Conservation (phyloP, 129 eudicot species). For the Tagetes patula region DNA sequence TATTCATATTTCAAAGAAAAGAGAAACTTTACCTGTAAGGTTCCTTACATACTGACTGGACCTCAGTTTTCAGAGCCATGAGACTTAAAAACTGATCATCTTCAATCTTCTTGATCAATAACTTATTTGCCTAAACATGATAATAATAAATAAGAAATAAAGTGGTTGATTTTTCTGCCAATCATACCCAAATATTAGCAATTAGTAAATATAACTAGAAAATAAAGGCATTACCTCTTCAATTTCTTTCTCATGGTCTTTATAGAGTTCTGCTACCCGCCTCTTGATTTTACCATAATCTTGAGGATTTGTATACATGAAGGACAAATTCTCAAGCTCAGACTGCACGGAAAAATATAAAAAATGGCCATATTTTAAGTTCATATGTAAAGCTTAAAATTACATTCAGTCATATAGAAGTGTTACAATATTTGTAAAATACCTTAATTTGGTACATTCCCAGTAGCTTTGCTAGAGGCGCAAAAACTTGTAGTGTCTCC, state of each 20-base stretch:
- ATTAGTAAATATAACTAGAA: background rate
- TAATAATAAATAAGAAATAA: constrained; percentile 15
- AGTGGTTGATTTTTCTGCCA: constrained; percentile 14
- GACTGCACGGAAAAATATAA: constrained; percentile 53
- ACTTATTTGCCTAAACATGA: constrained; percentile 62
- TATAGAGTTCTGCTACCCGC: constrained; percentile 72
- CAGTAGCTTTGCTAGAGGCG: constrained; percentile 87
- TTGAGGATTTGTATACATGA: constrained; percentile 89
- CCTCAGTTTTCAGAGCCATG: constrained; percentile 67
- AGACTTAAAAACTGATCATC: constrained; percentile 81
- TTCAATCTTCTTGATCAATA: constrained; percentile 78
- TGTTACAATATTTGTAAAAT: background rate
- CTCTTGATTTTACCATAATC: constrained; percentile 76
- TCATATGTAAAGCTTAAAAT: constrained; percentile 40
- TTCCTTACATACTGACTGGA: constrained; percentile 76
- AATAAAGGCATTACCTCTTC: constrained; percentile 51
- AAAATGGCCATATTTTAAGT: constrained; percentile 36
- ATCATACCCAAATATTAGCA: constrained; percentile 13
- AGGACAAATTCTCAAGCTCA: constrained; percentile 90
- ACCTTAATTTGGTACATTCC: constrained; percentile 98
- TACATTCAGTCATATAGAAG: background rate
- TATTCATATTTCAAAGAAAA: background rate
- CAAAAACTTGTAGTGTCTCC: constrained; percentile 97
- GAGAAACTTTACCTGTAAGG: constrained; percentile 73
- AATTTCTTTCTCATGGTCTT: constrained; percentile 84